These are phyloP conservation scores for Antrodiella citrinella DNA, from an alignment of 768 basidiomycete species.

Conservation along the genomic window DNA sequence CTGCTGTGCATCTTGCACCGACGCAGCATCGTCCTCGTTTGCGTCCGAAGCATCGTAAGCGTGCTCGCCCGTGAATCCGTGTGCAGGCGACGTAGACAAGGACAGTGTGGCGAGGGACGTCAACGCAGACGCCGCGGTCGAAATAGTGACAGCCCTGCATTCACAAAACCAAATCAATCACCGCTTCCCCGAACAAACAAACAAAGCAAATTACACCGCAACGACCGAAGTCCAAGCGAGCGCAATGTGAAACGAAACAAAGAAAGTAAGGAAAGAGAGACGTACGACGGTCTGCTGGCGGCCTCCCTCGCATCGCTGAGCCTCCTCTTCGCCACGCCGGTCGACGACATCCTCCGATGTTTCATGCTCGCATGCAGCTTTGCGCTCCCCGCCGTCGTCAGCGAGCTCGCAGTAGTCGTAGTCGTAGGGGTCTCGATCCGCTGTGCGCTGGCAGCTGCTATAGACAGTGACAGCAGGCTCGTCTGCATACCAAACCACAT, in stretches of 20 bases:
- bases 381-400: no score
- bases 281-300: slow-evolving; percentile 65
- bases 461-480: slow-evolving; percentile 66
- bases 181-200: no score
- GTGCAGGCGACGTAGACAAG: slow-evolving; percentile 31
- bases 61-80: slow-evolving; percentile 13
- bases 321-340: slow-evolving; percentile 61
- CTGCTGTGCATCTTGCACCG: neutral
- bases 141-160: slow-evolving; percentile 28
- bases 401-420: no score
- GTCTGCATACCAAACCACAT: neutral
- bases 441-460: slow-evolving; percentile 43
- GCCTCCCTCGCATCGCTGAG: slow-evolving; percentile 78
- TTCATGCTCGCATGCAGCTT: slow-evolving; percentile 27
- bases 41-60: slow-evolving; percentile 9
- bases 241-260: neutral
- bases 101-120: slow-evolving; percentile 34
- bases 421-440: slow-evolving; percentile 30
- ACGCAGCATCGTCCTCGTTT: slow-evolving; percentile 7
- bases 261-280: slow-evolving; percentile 20
- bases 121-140: slow-evolving; percentile 28
- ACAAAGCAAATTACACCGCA: no score
- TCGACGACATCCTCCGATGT: slow-evolving; percentile 65
- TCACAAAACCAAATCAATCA: slow-evolving; percentile 6
- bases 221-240: neutral